Percentiles rank a stretch among this genome's conserved stretches.
Conservation (phyloP, 805 yeast species). For the Wilhelminamyces savonicus region DNA sequence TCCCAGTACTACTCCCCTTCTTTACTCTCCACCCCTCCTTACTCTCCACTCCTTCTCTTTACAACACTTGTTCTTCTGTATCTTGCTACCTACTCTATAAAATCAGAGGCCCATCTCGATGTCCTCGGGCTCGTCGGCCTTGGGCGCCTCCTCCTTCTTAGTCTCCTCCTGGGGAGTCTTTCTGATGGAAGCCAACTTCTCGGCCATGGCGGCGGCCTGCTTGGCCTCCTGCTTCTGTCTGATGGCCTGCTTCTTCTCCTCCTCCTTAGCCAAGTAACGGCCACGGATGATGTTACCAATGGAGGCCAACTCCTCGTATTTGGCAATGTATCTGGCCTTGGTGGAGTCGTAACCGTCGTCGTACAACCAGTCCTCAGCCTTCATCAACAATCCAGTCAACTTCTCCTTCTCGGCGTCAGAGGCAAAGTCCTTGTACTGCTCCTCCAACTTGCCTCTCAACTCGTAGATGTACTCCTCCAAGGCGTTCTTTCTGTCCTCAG, state of each 20-base stretch:
- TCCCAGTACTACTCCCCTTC: too few relatives aligned
- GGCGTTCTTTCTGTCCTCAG: slow-evolving; percentile 98
- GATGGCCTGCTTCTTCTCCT: slow-evolving; percentile 87
- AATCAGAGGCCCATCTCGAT: slow-evolving; percentile 33
- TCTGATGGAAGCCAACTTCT: slow-evolving; percentile 75
- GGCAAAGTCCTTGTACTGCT: slow-evolving; percentile 82
- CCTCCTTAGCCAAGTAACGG: slow-evolving; percentile 88
- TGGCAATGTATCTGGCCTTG: slow-evolving; percentile 96
- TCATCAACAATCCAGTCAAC: slow-evolving; percentile 63
- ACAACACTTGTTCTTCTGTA: too few relatives aligned
- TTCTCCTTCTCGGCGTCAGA: slow-evolving; percentile 83
- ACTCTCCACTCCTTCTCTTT: too few relatives aligned
- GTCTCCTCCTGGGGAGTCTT: slow-evolving; percentile 14
- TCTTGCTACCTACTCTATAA: too few relatives aligned
- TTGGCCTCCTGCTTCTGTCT: slow-evolving; percentile 85
- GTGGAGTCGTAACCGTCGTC: slow-evolving; percentile 95
- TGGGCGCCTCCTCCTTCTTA: slow-evolving; percentile 14
- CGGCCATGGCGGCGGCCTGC: slow-evolving; percentile 77
- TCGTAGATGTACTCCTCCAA: slow-evolving; percentile 98
- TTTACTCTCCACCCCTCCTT: too few relatives aligned
- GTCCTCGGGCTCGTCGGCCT: slow-evolving; percentile 20
- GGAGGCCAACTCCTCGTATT: slow-evolving; percentile 93
- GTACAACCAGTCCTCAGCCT: slow-evolving; percentile 97
- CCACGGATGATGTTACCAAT: slow-evolving; percentile 94
- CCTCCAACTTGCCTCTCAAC: slow-evolving; percentile 94